phyloP scores from a whole-genome alignment of 2,329 filamentous ascomycete species.

The Aspergillus sojae region DNA sequence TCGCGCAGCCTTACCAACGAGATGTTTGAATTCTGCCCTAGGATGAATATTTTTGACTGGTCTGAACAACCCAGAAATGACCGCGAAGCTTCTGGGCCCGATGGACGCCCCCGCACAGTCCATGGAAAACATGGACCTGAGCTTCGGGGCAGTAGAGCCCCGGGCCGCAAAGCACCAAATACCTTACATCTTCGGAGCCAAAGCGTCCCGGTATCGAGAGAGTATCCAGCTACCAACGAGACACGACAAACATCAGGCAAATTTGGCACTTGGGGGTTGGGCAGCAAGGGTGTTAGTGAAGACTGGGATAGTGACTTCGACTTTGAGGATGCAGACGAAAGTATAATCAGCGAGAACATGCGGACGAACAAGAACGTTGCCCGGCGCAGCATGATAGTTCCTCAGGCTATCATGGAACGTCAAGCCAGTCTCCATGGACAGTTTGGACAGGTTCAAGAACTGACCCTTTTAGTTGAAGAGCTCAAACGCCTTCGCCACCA shows the following conservation, averaged over 20 bases:
- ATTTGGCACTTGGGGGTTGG: slow-evolving; percentile 68
- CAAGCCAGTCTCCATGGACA: slow-evolving; percentile 68
- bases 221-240: slow-evolving; percentile 51
- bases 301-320: slow-evolving; percentile 72
- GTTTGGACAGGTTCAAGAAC: slow-evolving; percentile 65
- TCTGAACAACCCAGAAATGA: slow-evolving; percentile 61
- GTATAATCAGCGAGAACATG: slow-evolving; percentile 45
- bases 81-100: slow-evolving; percentile 55
- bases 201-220: slow-evolving; percentile 63
- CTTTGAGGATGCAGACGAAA: slow-evolving; percentile 58
- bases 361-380: slow-evolving; percentile 25
- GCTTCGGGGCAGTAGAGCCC: slow-evolving; percentile 57
- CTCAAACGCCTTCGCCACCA: slow-evolving; percentile 63
- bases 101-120: slow-evolving; percentile 62
- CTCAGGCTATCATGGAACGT: slow-evolving; percentile 64
- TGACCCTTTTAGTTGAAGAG: slow-evolving; percentile 66
- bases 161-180: slow-evolving; percentile 60
- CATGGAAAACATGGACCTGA: slow-evolving; percentile 65
- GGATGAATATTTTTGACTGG: slow-evolving; percentile 65
- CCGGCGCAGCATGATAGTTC: slow-evolving; percentile 52
- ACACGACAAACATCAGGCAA: slow-evolving; percentile 57
- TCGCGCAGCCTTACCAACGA: slow-evolving; percentile 15
- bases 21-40: slow-evolving; percentile 45
- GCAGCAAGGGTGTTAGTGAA: slow-evolving; percentile 66
- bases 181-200: slow-evolving; percentile 66